These are phyloP conservation scores for Apiotrichum brassicae DNA, from an alignment of 1,284 basidiomycete genomes.

Conservation along the genomic window DNA sequence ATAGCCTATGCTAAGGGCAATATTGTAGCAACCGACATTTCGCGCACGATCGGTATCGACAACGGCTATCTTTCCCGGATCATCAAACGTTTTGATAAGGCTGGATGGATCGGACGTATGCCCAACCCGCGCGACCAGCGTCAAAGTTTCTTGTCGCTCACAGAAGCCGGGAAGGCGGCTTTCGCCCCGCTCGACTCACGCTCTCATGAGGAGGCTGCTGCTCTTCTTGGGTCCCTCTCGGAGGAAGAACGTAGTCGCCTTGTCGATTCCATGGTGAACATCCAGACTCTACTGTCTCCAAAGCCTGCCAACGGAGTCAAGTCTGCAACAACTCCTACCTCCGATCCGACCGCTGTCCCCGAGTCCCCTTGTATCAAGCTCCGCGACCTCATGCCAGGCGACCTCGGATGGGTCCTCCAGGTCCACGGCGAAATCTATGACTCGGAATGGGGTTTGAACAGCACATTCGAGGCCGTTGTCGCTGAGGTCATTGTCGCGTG, in stretches of 20 bases:
- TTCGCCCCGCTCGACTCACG: constrained; percentile 4
- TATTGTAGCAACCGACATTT: constrained; percentile 6
- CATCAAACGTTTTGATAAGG: constrained; percentile 13
- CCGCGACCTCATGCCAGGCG: constrained; percentile 9
- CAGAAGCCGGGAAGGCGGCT: background rate
- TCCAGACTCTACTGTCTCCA: constrained; percentile 7
- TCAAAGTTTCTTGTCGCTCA: constrained; percentile 8
- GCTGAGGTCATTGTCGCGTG: constrained; percentile 4
- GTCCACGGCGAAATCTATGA: constrained; percentile 11
- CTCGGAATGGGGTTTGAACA: constrained; percentile 4
- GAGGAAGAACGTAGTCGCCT: background rate
- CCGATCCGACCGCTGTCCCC: background rate
- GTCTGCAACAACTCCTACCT: background rate
- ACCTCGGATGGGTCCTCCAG: constrained; percentile 15
- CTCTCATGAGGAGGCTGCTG: background rate
- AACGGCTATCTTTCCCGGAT: constrained; percentile 15
- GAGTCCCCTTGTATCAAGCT: background rate
- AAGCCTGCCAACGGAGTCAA: background rate
- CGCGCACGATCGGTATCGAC: constrained; percentile 9
- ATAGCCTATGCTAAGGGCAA: constrained; percentile 2
- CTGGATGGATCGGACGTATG: constrained; percentile 5
- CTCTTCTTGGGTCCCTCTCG: background rate
- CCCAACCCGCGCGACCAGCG: constrained; percentile 8
- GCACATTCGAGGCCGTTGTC: constrained; percentile 7
- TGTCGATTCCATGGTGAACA: constrained; percentile 2